Percentiles rank a stretch among this genome's conserved stretches.
phyloP scores from a whole-genome alignment of 116 monocot genomes.

The Zostera marina region DNA sequence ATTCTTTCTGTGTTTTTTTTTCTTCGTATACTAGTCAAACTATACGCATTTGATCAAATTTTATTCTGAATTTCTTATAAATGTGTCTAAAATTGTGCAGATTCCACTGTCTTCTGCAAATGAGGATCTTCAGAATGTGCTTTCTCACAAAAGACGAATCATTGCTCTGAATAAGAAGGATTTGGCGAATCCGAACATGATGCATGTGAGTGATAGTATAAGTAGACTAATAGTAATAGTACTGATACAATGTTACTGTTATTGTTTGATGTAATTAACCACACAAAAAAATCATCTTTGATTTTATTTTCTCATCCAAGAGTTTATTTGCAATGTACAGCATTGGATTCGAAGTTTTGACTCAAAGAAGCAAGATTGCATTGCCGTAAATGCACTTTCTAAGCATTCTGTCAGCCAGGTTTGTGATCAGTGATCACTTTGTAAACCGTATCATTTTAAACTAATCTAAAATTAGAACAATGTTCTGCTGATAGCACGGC shows the following conservation, averaged over 20 bases:
- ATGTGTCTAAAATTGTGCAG: slow-evolving; percentile 14
- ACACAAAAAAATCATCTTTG: not conserved
- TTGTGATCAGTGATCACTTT: not conserved
- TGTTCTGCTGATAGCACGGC: no score
- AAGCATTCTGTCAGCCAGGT: slow-evolving; percentile 81
- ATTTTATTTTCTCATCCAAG: not conserved
- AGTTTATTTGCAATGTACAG: slow-evolving; percentile 14
- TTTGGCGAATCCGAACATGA: slow-evolving; percentile 81
- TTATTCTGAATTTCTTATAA: no score
- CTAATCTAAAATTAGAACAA: no score
- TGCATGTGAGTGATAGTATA: slow-evolving; percentile 35
- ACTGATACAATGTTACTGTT: not conserved
- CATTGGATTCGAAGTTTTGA: slow-evolving; percentile 61
- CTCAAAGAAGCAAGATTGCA: slow-evolving; percentile 47
- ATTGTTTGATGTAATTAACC: not conserved
- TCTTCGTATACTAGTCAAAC: not conserved
- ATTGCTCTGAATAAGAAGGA: slow-evolving; percentile 93
- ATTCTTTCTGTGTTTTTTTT: not conserved
- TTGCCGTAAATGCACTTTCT: slow-evolving; percentile 75
- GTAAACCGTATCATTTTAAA: not conserved
- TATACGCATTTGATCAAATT: not conserved
- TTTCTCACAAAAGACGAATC: slow-evolving; percentile 59
- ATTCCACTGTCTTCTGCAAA: slow-evolving; percentile 84
- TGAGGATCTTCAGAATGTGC: slow-evolving; percentile 57
- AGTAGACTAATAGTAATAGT: not conserved